These are phyloP conservation scores for Entamoeba invadens DNA, from an alignment of 208 protist genomes.

Conservation along the genomic window DNA sequence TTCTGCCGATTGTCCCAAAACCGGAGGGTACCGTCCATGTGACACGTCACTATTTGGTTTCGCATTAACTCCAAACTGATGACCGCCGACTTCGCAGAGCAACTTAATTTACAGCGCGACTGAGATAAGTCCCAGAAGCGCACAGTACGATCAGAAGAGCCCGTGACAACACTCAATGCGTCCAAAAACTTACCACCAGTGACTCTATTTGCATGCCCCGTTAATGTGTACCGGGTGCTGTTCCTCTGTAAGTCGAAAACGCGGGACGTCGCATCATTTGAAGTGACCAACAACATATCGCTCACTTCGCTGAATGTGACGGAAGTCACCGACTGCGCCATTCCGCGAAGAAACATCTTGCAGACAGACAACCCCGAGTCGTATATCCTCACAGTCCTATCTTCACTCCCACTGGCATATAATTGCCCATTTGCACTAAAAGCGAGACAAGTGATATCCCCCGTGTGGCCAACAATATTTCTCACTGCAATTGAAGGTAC, in stretches of 20 bases:
- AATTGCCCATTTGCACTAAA: neutral
- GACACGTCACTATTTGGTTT: neutral
- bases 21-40: neutral
- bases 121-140: neutral
- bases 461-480: neutral
- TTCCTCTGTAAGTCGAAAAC: neutral
- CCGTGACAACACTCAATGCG: neutral
- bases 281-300: neutral
- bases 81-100: neutral
- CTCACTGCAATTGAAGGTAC: neutral
- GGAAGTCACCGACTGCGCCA: neutral
- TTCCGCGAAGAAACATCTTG: neutral
- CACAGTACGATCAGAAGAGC: neutral
- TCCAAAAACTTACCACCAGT: neutral
- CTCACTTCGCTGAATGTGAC: neutral
- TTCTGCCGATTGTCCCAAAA: neutral
- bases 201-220: neutral
- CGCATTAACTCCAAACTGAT: neutral
- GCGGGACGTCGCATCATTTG: neutral
- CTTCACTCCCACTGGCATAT: neutral
- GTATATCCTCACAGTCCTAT: neutral
- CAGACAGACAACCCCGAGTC: neutral
- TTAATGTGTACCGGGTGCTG: neutral
- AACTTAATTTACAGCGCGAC: neutral
- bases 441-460: neutral